Percentiles rank a stretch among this genome's conserved stretches.
phyloP scores from a whole-genome alignment of 768 basidiomycete genomes.

The Polyporus arcularius region DNA sequence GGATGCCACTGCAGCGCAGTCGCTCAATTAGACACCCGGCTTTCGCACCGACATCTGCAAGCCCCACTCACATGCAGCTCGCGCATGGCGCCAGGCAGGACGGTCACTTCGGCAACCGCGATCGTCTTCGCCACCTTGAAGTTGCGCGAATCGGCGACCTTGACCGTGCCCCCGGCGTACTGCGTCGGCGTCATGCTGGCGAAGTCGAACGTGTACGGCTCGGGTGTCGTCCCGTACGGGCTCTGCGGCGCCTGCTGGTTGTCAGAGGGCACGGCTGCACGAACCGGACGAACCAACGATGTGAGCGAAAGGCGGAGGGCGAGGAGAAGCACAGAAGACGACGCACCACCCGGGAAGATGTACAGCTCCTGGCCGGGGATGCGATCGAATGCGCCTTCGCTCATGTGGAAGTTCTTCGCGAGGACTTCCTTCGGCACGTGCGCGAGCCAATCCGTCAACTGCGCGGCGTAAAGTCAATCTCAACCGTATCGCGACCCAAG shows the following conservation, averaged over 20 bases:
- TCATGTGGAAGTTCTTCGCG: constrained; percentile 35
- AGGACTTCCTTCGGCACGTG: constrained; percentile 38
- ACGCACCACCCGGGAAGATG: constrained; percentile 30
- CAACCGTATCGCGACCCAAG: background rate
- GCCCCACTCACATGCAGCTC: constrained; percentile 44
- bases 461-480: background rate
- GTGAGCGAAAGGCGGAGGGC: too few relatives aligned
- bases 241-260: constrained; percentile 38
- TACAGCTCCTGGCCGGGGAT: constrained; percentile 30
- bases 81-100: constrained; percentile 59
- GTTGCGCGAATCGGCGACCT: constrained; percentile 47
- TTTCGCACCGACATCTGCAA: background rate
- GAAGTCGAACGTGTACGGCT: constrained; percentile 49
- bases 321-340: background rate
- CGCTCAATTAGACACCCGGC: background rate
- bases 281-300: too few relatives aligned
- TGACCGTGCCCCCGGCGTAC: constrained; percentile 42
- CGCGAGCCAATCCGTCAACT: constrained; percentile 34
- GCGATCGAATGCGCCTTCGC: constrained; percentile 29
- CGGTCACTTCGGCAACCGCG: constrained; percentile 57
- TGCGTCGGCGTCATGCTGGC: constrained; percentile 47
- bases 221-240: constrained; percentile 47
- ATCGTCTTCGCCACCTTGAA: constrained; percentile 56
- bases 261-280: constrained; percentile 28
- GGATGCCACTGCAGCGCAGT: constrained; percentile 62